A percentile compares a stretch with the other conserved stretches of the same genome.
Evolutionary conservation across 495 filamentous ascomycete genomes (phyloP).

Genomic region (Neurospora sp.): DNA sequence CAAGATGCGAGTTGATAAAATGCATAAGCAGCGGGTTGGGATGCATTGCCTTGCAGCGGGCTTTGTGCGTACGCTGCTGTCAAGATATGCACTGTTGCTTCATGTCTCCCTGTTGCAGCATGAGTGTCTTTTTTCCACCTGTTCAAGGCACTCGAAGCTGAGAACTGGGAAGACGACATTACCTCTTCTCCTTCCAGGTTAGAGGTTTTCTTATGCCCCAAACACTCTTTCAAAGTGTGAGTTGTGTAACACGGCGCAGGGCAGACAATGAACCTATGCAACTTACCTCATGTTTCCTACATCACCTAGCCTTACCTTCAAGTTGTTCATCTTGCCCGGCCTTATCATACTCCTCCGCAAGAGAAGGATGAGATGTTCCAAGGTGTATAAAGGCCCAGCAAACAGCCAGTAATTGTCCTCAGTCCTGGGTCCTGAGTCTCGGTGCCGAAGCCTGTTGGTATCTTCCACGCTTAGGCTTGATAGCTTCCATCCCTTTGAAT

Average conservation of each 20-base stretch:
- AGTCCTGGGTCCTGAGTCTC: neutral
- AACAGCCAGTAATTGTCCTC: neutral
- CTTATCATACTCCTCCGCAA: neutral
- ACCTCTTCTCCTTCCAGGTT: neutral
- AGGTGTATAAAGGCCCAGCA: neutral
- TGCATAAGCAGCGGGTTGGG: neutral
- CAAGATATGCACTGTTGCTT: neutral
- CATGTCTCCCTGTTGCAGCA: neutral
- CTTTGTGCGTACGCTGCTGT: neutral
- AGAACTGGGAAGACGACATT: neutral
- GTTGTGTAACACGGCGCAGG: neutral
- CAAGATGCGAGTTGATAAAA: neutral
- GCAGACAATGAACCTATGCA: neutral
- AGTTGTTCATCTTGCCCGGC: neutral
- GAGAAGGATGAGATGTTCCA: neutral
- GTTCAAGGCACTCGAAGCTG: neutral
- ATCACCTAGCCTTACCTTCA: neutral
- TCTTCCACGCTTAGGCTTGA: neutral
- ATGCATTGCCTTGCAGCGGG: neutral
- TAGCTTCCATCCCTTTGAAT: neutral
- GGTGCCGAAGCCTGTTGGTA: neutral
- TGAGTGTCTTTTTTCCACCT: neutral
- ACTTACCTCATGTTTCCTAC: neutral
- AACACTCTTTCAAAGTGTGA: neutral
- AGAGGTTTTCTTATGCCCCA: neutral